phyloP scores from a whole-genome alignment of 306 rosid species.

The Cajanus cajan region DNA sequence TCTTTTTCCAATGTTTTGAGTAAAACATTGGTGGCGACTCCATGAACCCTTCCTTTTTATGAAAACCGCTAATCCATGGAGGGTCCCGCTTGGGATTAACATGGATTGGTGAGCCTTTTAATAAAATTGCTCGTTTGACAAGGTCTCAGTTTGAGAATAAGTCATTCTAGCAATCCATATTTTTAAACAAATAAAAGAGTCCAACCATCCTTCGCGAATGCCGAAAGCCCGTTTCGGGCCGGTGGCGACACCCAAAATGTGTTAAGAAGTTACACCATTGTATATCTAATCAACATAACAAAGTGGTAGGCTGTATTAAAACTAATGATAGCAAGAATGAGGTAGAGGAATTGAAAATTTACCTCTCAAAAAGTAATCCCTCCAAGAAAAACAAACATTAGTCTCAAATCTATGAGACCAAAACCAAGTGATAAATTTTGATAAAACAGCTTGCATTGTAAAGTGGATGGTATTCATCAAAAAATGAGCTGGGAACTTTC shows the following conservation, averaged over 20 bases:
- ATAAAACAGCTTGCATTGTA: constrained; percentile 84
- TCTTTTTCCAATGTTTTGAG: too few relatives aligned
- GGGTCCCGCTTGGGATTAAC: too few relatives aligned
- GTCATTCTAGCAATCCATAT: too few relatives aligned
- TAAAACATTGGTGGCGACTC: too few relatives aligned
- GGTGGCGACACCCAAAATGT: constrained; percentile 16
- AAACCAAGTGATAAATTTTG: constrained; percentile 77
- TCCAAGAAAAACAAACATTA: constrained; percentile 79
- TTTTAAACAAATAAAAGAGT: too few relatives aligned
- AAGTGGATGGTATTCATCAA: constrained; percentile 91
- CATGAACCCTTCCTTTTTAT: too few relatives aligned
- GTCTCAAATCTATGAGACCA: constrained; percentile 79
- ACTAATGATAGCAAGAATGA: neutral
- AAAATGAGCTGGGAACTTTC: constrained; percentile 94
- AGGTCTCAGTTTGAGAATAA: too few relatives aligned
- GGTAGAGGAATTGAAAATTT: constrained; percentile 24
- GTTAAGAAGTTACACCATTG: neutral
- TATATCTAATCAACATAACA: constrained; percentile 9
- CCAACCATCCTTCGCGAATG: too few relatives aligned
- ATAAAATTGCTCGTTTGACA: too few relatives aligned
- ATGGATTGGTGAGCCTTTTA: too few relatives aligned
- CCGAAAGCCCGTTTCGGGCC: too few relatives aligned
- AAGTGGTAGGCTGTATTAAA: constrained; percentile 12
- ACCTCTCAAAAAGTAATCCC: constrained; percentile 88
- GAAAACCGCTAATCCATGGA: too few relatives aligned